phyloP scores from a whole-genome alignment of 305 asterid species.

The Fraxinus sp. region DNA sequence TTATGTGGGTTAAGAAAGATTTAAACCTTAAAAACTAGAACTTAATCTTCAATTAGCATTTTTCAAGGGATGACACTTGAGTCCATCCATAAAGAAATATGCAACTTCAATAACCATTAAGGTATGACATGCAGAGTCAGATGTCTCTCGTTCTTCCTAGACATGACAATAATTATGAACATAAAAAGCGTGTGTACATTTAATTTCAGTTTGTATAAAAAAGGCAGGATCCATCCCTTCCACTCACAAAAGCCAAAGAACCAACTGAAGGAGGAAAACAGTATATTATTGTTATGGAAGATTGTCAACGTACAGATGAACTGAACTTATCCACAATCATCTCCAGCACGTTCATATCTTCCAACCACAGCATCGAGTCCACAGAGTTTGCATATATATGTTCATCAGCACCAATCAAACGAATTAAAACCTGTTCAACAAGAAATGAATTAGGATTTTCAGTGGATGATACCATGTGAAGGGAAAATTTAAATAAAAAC shows the following conservation, averaged over 20 bases:
- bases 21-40: neutral
- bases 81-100: slow-evolving; percentile 2
- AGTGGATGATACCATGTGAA: slow-evolving; percentile 19
- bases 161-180: neutral
- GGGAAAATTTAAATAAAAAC: slow-evolving; percentile 6
- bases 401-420: slow-evolving; percentile 89
- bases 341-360: slow-evolving; percentile 77
- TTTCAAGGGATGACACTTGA: neutral
- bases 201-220: slow-evolving; percentile 19
- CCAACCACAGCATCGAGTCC: slow-evolving; percentile 92
- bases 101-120: neutral
- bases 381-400: slow-evolving; percentile 66
- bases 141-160: slow-evolving; percentile 12
- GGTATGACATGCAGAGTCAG: slow-evolving; percentile 13
- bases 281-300: slow-evolving; percentile 20
- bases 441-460: slow-evolving; percentile 29
- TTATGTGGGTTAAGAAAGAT: neutral
- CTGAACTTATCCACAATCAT: slow-evolving; percentile 89
- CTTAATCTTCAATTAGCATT: slow-evolving; percentile 20
- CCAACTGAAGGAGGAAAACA: slow-evolving; percentile 14
- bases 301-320: slow-evolving; percentile 76
- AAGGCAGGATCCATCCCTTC: slow-evolving; percentile 13
- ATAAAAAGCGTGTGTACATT: neutral
- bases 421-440: slow-evolving; percentile 75
- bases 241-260: slow-evolving; percentile 20